Base-by-base conservation (phyloP, 2,329 filamentous ascomycete genomes). In the Tolypocladium nubicola region DNA sequence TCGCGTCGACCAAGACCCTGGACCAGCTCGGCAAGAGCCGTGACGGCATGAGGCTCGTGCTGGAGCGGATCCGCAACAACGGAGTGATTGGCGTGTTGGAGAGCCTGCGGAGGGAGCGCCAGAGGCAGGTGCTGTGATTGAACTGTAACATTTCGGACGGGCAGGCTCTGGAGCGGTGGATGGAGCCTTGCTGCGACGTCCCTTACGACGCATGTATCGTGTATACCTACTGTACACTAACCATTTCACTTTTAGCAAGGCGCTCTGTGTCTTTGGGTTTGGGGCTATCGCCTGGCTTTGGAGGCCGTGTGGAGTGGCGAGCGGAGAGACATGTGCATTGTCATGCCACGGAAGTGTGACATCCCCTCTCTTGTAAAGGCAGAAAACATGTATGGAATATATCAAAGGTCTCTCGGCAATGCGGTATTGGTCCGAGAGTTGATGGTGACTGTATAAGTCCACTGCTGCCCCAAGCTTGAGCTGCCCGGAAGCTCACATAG, bases 11-110 rank as follows among this genome's bases (percentile, higher is more conserved):
- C 66, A 87, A 89, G 68, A 90, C 89, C 6, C 82, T 87, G 62
- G 86, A 88, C 65, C 88, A 89, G 68, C 80, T 93, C 65, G 85
- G 86, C 55, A 92, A 92, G 75, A 89, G 88, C 63, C 84, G 87
- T 54, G 87, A 92, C 69, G 89, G 89, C 53, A 93, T 94, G 89
- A 85, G 83, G 57, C 83, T 92, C 41, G 89, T 94, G 10, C 77
- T 94, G 26, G 87, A 91, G 71, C 78, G 89, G 53, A 73, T 85
- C 55, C 77, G 82, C 53, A 80, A 81, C 68, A 81, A 77, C 45
- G 79, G 81, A 37, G 76, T 83, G 57, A 79, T 83, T 57, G 79
- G 79, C 43, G 80, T 84, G 37, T 70, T 85, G 39, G 82, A 85
- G 67, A 75, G 80, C 54, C 72, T 81, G 62, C 76, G 80, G 47